phyloP scores from a whole-genome alignment of 2,329 filamentous ascomycete genomes.

The Aspergillus aculeatinus region DNA sequence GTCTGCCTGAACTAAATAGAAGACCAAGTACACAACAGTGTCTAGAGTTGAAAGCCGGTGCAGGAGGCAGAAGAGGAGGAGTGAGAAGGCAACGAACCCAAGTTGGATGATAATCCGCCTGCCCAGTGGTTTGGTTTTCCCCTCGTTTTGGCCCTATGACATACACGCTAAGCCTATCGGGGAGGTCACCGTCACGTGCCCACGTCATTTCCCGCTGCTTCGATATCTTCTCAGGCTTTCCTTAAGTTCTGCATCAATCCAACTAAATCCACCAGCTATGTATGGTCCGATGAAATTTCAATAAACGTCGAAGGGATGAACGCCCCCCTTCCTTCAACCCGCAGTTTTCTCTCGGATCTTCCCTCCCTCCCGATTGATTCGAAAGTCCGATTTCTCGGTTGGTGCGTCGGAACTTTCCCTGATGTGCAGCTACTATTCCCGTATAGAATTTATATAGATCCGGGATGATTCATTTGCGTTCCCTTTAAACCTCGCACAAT shows the following conservation, averaged over 20 bases:
- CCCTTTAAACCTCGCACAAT: no score
- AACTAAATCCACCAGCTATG: background rate
- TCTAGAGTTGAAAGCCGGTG: background rate
- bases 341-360: conserved; percentile 66
- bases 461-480: no score
- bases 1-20: background rate
- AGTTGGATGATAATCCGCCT: background rate
- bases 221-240: background rate
- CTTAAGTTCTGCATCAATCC: no score
- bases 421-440: no score
- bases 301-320: conserved; percentile 27
- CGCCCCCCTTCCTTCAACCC: conserved; percentile 63
- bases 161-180: conserved; percentile 36
- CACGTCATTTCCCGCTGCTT: background rate
- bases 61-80: background rate
- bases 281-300: background rate
- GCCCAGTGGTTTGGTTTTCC: conserved; percentile 20
- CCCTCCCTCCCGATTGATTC: conserved; percentile 53
- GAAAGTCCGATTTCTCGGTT: conserved; percentile 92
- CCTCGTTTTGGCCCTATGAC: conserved; percentile 37
- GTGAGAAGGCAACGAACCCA: background rate
- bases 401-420: conserved; percentile 57
- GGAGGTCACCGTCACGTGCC: conserved; percentile 33
- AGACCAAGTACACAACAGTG: background rate
- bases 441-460: no score